Base-by-base conservation (phyloP, 305 asterid genomes). In the Fraxinus velutina region DNA sequence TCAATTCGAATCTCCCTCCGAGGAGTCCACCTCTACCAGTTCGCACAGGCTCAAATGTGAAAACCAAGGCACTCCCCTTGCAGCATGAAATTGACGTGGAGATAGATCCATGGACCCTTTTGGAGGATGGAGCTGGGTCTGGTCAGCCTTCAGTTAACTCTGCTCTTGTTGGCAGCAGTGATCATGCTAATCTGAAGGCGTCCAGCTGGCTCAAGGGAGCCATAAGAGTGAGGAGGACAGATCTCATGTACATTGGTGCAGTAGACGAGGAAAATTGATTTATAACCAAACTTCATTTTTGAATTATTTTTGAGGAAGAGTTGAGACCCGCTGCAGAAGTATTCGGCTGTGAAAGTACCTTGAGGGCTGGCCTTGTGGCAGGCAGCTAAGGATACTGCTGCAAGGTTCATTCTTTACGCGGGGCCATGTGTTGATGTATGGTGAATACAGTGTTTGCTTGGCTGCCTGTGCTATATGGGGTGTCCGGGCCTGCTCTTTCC, bases 101-200 rank as follows among this genome's bases (percentile, higher is more conserved):
- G 78, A 82, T 89, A 17, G 98, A 93, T 81, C 93, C 90, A 17
- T 94, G 99, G 99, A 92, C 92, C 85, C 89, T 94, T 64, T 88
- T 96, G 90, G 99, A 96, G 83, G 99, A 96, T 29, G 99, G 99
- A 77, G 91, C 98, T 3, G 97, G 95, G 27, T 88, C 90, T 0
- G 88, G 93, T 76, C 97, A 86, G 79, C 89, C 92, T 71, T 88
- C 92, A 2, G 88, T 88, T 85, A 87, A 78, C 85, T 88, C 94
- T 29, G 84, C 92, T 2, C 86, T 81, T 62, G 84, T 83, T 6
- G 84, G 90, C 21, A 90, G 92, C 78, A 86, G 91, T 39, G 94
- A 92, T 71, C 89, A 89, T 82, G 82, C 93, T 75, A 93, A 94
- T 85, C 86, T 91, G 84, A 96, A 90, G 89, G 98, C 97, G 2